phyloP scores from a whole-genome alignment of 2,329 filamentous ascomycete genomes.

The Zalaria sp. region DNA sequence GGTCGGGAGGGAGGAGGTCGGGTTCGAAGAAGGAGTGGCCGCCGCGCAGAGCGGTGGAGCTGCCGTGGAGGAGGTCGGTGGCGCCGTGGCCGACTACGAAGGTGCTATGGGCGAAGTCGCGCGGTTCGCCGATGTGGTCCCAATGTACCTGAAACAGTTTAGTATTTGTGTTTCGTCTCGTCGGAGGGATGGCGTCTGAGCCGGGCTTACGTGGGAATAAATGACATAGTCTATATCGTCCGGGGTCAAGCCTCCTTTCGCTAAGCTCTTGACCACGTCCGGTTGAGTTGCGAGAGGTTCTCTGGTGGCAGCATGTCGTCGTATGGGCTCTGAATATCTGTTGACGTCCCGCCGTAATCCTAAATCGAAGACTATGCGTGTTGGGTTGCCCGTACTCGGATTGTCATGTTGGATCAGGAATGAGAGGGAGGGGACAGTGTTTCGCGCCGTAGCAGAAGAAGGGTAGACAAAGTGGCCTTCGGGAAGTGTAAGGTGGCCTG shows the following conservation, averaged over 20 bases:
- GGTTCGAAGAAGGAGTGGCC: slow-evolving; percentile 29
- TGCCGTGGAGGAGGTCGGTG: slow-evolving; percentile 22
- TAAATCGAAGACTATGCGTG: slow-evolving; percentile 38
- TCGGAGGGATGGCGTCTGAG: not conserved
- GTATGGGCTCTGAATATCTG: slow-evolving; percentile 29
- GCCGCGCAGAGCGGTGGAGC: slow-evolving; percentile 14
- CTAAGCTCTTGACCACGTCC: slow-evolving; percentile 27
- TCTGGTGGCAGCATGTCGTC: slow-evolving; percentile 30
- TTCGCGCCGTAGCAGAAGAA: slow-evolving; percentile 26
- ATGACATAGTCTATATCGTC: slow-evolving; percentile 27
- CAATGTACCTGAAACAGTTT: slow-evolving; percentile 29
- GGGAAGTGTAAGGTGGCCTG: slow-evolving; percentile 28
- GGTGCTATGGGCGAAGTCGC: slow-evolving; percentile 32
- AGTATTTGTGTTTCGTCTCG: not conserved
- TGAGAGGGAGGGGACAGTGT: slow-evolving; percentile 38
- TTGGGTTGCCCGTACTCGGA: slow-evolving; percentile 10
- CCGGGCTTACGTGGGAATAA: slow-evolving; percentile 30
- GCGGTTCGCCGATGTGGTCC: slow-evolving; percentile 43
- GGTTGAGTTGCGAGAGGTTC: slow-evolving; percentile 30
- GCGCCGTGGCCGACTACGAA: slow-evolving; percentile 39
- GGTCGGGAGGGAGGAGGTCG: slow-evolving; percentile 26
- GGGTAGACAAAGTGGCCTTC: slow-evolving; percentile 32
- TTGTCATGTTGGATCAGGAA: slow-evolving; percentile 38
- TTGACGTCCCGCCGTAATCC: slow-evolving; percentile 33
- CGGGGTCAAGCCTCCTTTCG: slow-evolving; percentile 21